These are phyloP conservation scores for Suillus variegatus DNA, from an alignment of 768 basidiomycete genomes.

Conservation along the genomic window DNA sequence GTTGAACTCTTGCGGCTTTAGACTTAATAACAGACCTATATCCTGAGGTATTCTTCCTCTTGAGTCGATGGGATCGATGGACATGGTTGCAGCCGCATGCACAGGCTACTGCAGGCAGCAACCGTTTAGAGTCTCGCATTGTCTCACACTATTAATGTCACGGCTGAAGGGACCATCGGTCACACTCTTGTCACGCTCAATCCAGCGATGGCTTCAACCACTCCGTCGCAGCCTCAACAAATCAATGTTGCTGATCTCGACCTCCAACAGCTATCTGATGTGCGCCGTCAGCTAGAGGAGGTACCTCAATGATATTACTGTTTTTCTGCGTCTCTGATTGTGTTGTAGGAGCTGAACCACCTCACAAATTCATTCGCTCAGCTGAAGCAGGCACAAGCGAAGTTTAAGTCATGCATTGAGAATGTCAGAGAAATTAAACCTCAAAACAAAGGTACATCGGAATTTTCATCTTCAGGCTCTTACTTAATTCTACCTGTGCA, in stretches of 20 bases:
- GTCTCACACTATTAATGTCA: conserved; percentile 17
- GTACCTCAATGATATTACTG: conserved; percentile 39
- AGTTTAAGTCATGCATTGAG: conserved; percentile 86
- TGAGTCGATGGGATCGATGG: conserved; percentile 32
- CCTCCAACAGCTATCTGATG: conserved; percentile 82
- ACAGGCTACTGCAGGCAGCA: conserved; percentile 16
- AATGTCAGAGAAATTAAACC: conserved; percentile 76
- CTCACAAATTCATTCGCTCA: conserved; percentile 90
- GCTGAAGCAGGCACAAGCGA: conserved; percentile 89
- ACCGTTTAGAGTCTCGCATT: conserved; percentile 13
- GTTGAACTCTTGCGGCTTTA: not conserved
- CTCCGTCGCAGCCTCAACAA: conserved; percentile 53
- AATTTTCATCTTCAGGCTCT: not conserved
- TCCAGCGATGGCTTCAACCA: conserved; percentile 34
- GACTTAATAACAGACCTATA: conserved; percentile 37
- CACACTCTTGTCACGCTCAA: conserved; percentile 7
- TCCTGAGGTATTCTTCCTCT: conserved; percentile 48
- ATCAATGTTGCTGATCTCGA: conserved; percentile 84
- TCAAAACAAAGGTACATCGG: conserved; percentile 55
- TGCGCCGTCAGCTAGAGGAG: conserved; percentile 91
- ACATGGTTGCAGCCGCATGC: conserved; percentile 18
- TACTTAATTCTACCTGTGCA: conserved; percentile 31
- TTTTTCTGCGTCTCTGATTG: not conserved
- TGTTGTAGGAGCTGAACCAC: conserved; percentile 82
- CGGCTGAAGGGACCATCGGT: conserved; percentile 18